Evolutionary conservation across 345 rosid species (phyloP).

Genomic region (Citrus glauca): DNA sequence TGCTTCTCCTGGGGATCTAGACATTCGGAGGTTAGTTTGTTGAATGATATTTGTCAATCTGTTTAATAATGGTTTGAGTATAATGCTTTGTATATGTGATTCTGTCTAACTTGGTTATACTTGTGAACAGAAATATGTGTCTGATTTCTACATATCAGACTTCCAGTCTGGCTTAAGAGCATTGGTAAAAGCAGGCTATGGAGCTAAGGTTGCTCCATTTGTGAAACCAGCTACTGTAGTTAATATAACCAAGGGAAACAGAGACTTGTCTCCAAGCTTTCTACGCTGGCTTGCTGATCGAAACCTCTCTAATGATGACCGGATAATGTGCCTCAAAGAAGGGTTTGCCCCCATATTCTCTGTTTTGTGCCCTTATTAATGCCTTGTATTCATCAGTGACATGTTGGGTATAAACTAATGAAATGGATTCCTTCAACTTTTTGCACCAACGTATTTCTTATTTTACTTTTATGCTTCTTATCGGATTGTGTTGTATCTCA

Average conservation of each 20-base stretch:
- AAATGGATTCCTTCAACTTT: neutral
- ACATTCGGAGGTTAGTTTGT: slow-evolving; percentile 68
- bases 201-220: slow-evolving; percentile 85
- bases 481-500: slow-evolving; percentile 24
- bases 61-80: neutral
- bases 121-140: slow-evolving; percentile 68
- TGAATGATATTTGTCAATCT: neutral
- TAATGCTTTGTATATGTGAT: neutral
- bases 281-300: slow-evolving; percentile 76
- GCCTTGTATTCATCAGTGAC: neutral
- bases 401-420: neutral
- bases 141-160: slow-evolving; percentile 92
- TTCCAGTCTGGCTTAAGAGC: slow-evolving; percentile 92
- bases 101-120: neutral
- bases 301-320: slow-evolving; percentile 59
- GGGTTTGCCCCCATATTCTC: slow-evolving; percentile 46
- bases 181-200: slow-evolving; percentile 85
- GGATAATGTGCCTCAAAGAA: slow-evolving; percentile 83
- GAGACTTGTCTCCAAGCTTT: slow-evolving; percentile 71
- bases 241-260: slow-evolving; percentile 55
- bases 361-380: neutral
- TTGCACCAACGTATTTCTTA: neutral
- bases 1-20: slow-evolving; percentile 90
- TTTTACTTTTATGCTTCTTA: slow-evolving; percentile 5
- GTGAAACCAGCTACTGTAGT: slow-evolving; percentile 65